phyloP scores from a whole-genome alignment of 495 filamentous ascomycete species.

The Cladorrhinum samala region DNA sequence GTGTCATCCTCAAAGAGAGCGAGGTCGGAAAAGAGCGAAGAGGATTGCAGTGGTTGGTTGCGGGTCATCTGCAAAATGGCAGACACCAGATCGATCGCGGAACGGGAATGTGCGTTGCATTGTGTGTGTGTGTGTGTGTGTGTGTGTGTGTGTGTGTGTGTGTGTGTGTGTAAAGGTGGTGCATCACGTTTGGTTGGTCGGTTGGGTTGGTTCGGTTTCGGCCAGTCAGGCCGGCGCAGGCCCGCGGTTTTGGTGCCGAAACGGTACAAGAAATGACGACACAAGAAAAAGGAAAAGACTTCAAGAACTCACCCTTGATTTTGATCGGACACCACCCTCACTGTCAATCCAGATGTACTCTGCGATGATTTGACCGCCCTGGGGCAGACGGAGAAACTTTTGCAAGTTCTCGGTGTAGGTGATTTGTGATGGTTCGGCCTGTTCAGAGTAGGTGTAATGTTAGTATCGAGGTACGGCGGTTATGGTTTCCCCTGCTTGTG shows the following conservation, averaged over 20 bases:
- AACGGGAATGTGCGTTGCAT: neutral
- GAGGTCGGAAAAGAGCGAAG: constrained; percentile 1
- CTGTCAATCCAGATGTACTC: constrained; percentile 99
- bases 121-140: too few species aligned
- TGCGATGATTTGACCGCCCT: constrained; percentile 65
- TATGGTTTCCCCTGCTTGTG: too few species aligned
- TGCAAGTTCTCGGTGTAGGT: constrained; percentile 43
- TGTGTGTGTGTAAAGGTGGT: too few species aligned
- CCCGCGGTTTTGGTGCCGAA: neutral
- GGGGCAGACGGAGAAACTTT: constrained; percentile 85
- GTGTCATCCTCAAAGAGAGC: constrained; percentile 1
- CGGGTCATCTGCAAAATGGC: neutral
- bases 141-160: too few species aligned
- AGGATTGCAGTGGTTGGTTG: neutral
- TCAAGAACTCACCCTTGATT: constrained; percentile 72
- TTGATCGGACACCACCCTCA: constrained; percentile 70
- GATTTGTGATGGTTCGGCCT: constrained; percentile 10
- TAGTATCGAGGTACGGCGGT: too few species aligned
- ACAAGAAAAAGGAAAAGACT: constrained; percentile 8
- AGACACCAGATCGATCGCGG: neutral
- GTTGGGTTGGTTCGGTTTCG: neutral
- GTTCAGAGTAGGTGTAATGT: neutral
- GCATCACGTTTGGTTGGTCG: constrained; percentile 4
- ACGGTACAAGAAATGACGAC: constrained; percentile 14
- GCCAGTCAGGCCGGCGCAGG: neutral